Evolutionary conservation across 2,329 filamentous ascomycete genomes (phyloP), one percentile per base, ranked within the genome.

Genomic region (Chlorencoelia australis): DNA sequence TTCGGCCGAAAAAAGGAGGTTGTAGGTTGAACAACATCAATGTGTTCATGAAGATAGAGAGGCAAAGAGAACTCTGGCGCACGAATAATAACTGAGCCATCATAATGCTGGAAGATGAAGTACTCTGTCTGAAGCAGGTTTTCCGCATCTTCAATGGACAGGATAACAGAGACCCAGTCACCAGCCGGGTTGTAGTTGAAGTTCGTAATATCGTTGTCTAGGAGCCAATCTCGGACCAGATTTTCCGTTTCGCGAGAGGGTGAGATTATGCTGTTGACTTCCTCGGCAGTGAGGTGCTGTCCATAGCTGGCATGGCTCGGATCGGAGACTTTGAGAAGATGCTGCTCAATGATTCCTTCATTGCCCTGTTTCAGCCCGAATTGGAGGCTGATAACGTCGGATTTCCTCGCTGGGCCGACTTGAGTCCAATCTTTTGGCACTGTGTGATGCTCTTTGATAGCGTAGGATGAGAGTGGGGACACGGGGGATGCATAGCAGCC

Each of bases 21-120:
- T 2, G 73, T 76, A 2, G 73, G 73, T 52, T 76, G 71, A 15
- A 77, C 67, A 10, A 68, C 65, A 46, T 75, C 70, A 41, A 77
- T 68, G 49, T 73, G 71, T 30, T 64, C 60, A 48, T 75, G 71
- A 3, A 77, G 59, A 47, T 75, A 66, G 22, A 48, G 50, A 10
- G 73, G 73, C 2, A 78, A 63, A 29, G 71, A 75, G 71, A 72
- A 78, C 29, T 61, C 55, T 2, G 68, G 65, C 0, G 73, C 64
- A 29, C 73, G 66, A 11, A 69, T 61, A 8, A 75, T 51, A 2
- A 24, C 31, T 3, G 63, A 53, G 10, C 72, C 73, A 49, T 75
- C 68, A 19, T 59, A 54, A 45, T 73, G 70, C 51, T 67, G 56
- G 56, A 67, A 79, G 44, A 67, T 59, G 35, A 60, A 62, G 50